These are phyloP conservation scores for Colletotrichum incanum DNA, from an alignment of 2,329 filamentous ascomycete genomes.

Conservation along the genomic window DNA sequence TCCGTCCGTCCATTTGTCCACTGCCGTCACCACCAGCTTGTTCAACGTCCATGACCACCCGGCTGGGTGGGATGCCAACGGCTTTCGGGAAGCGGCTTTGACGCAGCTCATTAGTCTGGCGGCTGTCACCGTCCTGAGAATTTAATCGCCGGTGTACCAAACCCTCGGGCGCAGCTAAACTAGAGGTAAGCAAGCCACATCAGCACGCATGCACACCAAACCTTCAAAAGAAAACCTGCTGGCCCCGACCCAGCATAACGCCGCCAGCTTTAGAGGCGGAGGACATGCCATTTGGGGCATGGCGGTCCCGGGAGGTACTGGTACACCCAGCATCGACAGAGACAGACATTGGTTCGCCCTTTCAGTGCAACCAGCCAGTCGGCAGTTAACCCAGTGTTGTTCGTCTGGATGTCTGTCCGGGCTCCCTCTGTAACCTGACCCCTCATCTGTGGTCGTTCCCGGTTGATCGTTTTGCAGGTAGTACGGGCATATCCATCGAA, in stretches of 20 bases:
- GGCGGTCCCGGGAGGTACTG: not conserved
- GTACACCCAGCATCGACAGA: not conserved
- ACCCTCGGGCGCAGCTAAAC: slow-evolving; percentile 30
- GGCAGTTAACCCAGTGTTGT: not conserved
- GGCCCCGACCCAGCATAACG: slow-evolving; percentile 1
- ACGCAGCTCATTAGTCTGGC: slow-evolving; percentile 4
- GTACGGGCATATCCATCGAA: not conserved
- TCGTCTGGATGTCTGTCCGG: not conserved
- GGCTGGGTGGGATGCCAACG: slow-evolving; percentile 21
- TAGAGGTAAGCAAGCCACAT: slow-evolving; percentile 9
- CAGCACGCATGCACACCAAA: slow-evolving; percentile 1
- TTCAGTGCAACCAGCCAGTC: slow-evolving; percentile 7
- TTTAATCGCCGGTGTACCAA: slow-evolving; percentile 33
- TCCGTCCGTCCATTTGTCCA: not conserved
- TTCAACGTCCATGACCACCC: slow-evolving; percentile 16
- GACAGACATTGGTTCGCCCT: not conserved
- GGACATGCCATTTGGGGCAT: slow-evolving; percentile 18
- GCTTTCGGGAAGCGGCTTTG: slow-evolving; percentile 12
- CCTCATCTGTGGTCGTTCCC: not conserved
- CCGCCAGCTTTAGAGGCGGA: slow-evolving; percentile 16
- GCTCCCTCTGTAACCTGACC: not conserved
- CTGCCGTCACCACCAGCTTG: slow-evolving; percentile 2
- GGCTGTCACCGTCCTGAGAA: slow-evolving; percentile 21
- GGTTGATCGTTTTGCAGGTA: not conserved
- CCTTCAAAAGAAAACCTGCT: slow-evolving; percentile 14